phyloP scores from a whole-genome alignment of 805 yeast genomes.

The Wickerhamia fluorescens region DNA sequence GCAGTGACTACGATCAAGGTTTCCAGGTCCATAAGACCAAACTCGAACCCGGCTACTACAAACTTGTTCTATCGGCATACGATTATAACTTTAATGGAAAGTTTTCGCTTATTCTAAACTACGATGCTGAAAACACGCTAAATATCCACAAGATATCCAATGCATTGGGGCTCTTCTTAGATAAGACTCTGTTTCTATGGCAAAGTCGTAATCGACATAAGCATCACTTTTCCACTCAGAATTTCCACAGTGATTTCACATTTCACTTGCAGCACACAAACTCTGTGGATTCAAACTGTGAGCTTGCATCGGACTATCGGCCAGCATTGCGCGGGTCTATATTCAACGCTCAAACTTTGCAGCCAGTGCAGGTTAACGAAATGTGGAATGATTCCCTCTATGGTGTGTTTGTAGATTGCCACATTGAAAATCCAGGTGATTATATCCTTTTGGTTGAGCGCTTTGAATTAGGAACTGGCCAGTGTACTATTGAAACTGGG shows the following conservation, averaged over 20 bases:
- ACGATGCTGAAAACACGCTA: slow-evolving; percentile 9
- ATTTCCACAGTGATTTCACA: slow-evolving; percentile 16
- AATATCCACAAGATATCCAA: slow-evolving; percentile 12
- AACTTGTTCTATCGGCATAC: slow-evolving; percentile 42
- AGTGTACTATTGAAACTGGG: slow-evolving; percentile 33
- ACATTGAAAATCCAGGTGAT: slow-evolving; percentile 15
- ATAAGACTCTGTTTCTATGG: slow-evolving; percentile 29
- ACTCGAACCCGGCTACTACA: slow-evolving; percentile 32
- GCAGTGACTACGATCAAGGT: slow-evolving; percentile 27
- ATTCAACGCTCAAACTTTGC: slow-evolving; percentile 20
- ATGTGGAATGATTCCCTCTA: slow-evolving; percentile 36
- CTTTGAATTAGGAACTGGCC: slow-evolving; percentile 41
- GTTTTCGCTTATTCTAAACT: slow-evolving; percentile 27
- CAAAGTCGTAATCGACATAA: slow-evolving; percentile 31
- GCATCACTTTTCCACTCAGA: no score
- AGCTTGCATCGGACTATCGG: slow-evolving; percentile 24
- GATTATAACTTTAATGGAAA: slow-evolving; percentile 18
- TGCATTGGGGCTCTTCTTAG: slow-evolving; percentile 30
- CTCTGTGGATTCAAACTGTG: slow-evolving; percentile 3
- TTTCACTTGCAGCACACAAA: slow-evolving; percentile 20
- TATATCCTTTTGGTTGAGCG: slow-evolving; percentile 42
- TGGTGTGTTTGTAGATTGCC: slow-evolving; percentile 36
- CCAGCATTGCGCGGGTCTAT: slow-evolving; percentile 42
- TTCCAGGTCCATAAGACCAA: slow-evolving; percentile 19
- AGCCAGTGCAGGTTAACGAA: slow-evolving; percentile 28